A percentile compares a stretch with the other conserved stretches of the same genome.
Evolutionary conservation across 176 grass and related monocot species (phyloP).

Genomic region (Poa pratensis): DNA sequence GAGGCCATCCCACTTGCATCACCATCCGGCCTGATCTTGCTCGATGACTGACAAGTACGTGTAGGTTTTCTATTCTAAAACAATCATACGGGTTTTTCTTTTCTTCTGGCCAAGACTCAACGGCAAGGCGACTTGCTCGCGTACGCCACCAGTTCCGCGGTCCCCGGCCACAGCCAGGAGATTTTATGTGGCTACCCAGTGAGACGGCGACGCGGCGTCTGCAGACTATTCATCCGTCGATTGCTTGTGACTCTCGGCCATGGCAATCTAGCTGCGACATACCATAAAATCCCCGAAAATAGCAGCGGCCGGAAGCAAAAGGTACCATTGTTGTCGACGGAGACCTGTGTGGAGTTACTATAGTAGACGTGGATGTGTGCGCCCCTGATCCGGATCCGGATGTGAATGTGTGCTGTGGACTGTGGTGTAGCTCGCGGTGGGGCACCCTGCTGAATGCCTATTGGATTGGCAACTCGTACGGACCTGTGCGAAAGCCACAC

Average conservation of each 20-base stretch:
- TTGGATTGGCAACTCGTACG: neutral
- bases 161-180: neutral
- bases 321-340: neutral
- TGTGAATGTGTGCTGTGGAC: too few species aligned
- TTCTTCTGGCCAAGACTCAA: neutral
- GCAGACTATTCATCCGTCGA: neutral
- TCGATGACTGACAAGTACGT: too few species aligned
- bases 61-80: too few species aligned
- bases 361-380: neutral
- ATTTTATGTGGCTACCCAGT: neutral
- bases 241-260: neutral
- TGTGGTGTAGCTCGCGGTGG: neutral
- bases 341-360: too few species aligned
- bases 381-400: too few species aligned
- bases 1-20: too few species aligned
- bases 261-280: neutral
- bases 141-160: neutral
- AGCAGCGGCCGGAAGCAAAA: neutral
- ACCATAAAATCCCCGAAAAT: neutral
- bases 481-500: neutral
- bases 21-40: too few species aligned
- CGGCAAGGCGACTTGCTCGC: neutral
- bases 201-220: neutral
- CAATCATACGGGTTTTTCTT: neutral
- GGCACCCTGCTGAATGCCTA: neutral